Evolutionary conservation across 2,329 filamentous ascomycete genomes (phyloP).

Genomic region (Canariomyces notabilis): DNA sequence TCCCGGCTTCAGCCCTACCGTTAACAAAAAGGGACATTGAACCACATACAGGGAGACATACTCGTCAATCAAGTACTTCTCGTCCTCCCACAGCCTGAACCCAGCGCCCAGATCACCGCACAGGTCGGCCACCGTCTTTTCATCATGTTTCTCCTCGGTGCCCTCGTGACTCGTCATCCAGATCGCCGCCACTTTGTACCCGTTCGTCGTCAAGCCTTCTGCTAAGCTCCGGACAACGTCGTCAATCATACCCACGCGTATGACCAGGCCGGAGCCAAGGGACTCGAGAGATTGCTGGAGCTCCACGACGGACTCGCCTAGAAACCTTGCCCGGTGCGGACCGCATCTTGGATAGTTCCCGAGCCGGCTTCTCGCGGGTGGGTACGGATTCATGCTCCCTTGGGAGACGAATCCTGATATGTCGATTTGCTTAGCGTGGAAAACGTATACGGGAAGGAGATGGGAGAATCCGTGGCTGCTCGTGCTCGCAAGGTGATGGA

Average conservation of each 20-base stretch:
- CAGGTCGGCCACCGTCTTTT: constrained; percentile 48
- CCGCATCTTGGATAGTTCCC: constrained; percentile 70
- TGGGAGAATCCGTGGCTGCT: constrained; percentile 57
- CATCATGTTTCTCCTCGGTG: constrained; percentile 63
- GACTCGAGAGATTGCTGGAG: constrained; percentile 58
- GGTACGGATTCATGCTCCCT: constrained; percentile 56
- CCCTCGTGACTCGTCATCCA: constrained; percentile 73
- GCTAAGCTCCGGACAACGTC: constrained; percentile 58
- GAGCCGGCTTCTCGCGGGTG: constrained; percentile 60
- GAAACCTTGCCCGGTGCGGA: constrained; percentile 64
- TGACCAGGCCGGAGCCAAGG: constrained; percentile 54
- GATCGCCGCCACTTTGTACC: constrained; percentile 52
- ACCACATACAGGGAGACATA: constrained; percentile 39
- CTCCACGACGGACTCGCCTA: constrained; percentile 69
- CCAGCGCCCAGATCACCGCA: constrained; percentile 50
- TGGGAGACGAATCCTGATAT: constrained; percentile 65
- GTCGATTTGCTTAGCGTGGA: constrained; percentile 67
- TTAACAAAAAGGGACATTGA: constrained; percentile 1
- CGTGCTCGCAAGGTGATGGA: constrained; percentile 51
- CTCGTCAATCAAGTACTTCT: constrained; percentile 78
- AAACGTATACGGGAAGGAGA: constrained; percentile 65
- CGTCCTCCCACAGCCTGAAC: constrained; percentile 65
- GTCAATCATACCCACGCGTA: constrained; percentile 58
- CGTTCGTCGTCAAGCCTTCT: constrained; percentile 38
- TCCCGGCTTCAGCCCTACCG: constrained; percentile 52